phyloP scores from a whole-genome alignment of 202 grass and related monocot species.

The Dendrocalamus latiflorus region DNA sequence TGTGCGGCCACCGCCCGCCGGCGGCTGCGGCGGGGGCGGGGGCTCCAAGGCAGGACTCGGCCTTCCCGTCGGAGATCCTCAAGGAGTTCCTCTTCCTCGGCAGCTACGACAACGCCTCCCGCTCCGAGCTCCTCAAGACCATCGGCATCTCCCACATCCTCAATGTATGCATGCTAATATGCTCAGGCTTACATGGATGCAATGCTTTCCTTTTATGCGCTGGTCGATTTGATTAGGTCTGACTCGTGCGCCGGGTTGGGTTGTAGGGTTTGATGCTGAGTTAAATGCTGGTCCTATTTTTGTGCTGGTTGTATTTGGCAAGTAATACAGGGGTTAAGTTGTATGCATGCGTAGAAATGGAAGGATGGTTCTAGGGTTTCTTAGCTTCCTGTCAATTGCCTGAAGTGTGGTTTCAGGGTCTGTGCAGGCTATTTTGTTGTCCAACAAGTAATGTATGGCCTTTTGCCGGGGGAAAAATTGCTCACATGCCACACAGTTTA shows the following conservation, averaged over 20 bases:
- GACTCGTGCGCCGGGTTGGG: neutral
- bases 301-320: neutral
- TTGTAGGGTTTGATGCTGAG: constrained; percentile 21
- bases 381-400: too few species aligned
- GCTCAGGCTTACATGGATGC: neutral
- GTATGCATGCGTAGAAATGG: neutral
- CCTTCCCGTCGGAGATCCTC: constrained; percentile 78
- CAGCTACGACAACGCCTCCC: constrained; percentile 93
- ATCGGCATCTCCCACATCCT: constrained; percentile 86
- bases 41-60: constrained; percentile 34
- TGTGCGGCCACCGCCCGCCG: constrained; percentile 78
- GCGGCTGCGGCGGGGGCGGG: neutral
- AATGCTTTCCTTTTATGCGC: neutral
- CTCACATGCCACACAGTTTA: too few species aligned
- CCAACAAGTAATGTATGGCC: too few species aligned
- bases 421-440: too few species aligned
- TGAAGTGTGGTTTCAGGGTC: too few species aligned
- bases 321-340: neutral
- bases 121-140: constrained; percentile 81
- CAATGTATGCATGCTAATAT: constrained; percentile 44
- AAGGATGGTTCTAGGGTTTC: too few species aligned
- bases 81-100: constrained; percentile 91
- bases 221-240: neutral
- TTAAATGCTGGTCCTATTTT: neutral
- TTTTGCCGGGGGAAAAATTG: too few species aligned